A percentile compares a stretch with the other conserved stretches of the same genome.
phyloP scores from a whole-genome alignment of 2,329 filamentous ascomycete species.

The Beauveria pseudobassiana region DNA sequence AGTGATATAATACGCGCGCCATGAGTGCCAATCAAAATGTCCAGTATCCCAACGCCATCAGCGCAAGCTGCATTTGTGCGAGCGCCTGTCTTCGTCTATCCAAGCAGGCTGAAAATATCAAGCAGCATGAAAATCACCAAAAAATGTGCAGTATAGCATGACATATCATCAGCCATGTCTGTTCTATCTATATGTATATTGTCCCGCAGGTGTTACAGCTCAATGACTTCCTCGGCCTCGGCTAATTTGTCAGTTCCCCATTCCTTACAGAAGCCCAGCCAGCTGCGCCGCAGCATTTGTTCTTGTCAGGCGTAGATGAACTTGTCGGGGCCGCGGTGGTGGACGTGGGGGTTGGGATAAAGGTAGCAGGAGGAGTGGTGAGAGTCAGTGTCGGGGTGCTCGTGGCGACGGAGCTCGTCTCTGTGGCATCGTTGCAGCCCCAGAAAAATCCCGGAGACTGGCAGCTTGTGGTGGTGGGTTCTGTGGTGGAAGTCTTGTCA shows the following conservation, averaged over 20 bases:
- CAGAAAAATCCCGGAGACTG: conserved; percentile 47
- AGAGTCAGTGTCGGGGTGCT: conserved; percentile 18
- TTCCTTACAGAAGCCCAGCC: conserved; percentile 35
- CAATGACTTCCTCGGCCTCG: conserved; percentile 15
- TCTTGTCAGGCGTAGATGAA: conserved; percentile 17
- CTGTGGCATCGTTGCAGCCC: conserved; percentile 42
- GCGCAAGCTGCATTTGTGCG: neutral
- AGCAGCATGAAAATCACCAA: neutral
- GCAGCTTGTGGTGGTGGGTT: conserved; percentile 19
- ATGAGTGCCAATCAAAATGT: conserved; percentile 7
- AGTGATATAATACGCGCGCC: neutral
- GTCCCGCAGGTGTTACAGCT: neutral
- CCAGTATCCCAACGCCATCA: conserved; percentile 7
- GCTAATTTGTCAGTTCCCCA: conserved; percentile 23
- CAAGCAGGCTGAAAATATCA: neutral
- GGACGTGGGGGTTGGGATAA: conserved; percentile 28
- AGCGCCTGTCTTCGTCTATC: conserved; percentile 1
- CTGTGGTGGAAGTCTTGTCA: conserved; percentile 30
- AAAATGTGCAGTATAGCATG: conserved; percentile 6
- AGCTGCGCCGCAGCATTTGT: conserved; percentile 24
- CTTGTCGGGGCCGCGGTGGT: conserved; percentile 23
- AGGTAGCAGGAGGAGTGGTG: conserved; percentile 43
- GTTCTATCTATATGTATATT: conserved; percentile 5
- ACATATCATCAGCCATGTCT: neutral
- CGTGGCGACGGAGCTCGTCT: conserved; percentile 19